These are phyloP conservation scores for Clitopilus hobsonii DNA, from an alignment of 768 basidiomycete species.

Conservation along the genomic window DNA sequence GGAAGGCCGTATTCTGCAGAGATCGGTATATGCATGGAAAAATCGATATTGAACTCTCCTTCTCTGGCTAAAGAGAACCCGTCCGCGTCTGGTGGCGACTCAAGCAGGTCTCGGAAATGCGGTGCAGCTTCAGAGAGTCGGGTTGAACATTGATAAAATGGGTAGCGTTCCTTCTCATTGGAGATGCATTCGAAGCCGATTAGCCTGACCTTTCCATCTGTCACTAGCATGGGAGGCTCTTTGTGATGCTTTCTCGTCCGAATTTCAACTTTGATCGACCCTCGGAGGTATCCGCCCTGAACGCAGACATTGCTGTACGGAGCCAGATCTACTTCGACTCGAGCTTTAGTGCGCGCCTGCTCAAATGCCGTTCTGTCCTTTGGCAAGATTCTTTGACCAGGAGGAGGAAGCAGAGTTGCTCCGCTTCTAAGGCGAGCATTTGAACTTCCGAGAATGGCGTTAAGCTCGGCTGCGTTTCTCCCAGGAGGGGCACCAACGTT, in stretches of 20 bases:
- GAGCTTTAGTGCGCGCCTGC: conserved; percentile 66
- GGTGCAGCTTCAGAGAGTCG: conserved; percentile 47
- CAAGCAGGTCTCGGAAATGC: conserved; percentile 36
- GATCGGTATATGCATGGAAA: conserved; percentile 62
- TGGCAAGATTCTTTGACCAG: conserved; percentile 13
- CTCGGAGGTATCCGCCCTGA: conserved; percentile 72
- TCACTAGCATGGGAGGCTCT: conserved; percentile 56
- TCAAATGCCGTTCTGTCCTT: conserved; percentile 46
- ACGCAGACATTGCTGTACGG: conserved; percentile 72
- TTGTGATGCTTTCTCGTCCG: conserved; percentile 37
- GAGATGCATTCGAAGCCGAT: conserved; percentile 80
- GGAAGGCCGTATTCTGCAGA: conserved; percentile 46
- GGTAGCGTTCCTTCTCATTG: conserved; percentile 54
- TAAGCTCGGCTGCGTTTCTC: conserved; percentile 53
- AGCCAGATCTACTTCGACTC: conserved; percentile 80
- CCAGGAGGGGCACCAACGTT: conserved; percentile 43
- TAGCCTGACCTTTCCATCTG: conserved; percentile 73
- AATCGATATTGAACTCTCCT: conserved; percentile 69
- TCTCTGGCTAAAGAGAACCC: conserved; percentile 60
- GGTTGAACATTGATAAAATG: conserved; percentile 76
- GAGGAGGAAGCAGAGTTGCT: conserved; percentile 36
- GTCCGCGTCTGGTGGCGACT: conserved; percentile 46
- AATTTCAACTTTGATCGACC: conserved; percentile 64
- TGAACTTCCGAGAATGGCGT: conserved; percentile 58
- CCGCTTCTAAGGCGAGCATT: conserved; percentile 51